These are phyloP conservation scores for Rutidosis leptorrhynchoides DNA, from an alignment of 129 eudicot species.

Conservation along the genomic window DNA sequence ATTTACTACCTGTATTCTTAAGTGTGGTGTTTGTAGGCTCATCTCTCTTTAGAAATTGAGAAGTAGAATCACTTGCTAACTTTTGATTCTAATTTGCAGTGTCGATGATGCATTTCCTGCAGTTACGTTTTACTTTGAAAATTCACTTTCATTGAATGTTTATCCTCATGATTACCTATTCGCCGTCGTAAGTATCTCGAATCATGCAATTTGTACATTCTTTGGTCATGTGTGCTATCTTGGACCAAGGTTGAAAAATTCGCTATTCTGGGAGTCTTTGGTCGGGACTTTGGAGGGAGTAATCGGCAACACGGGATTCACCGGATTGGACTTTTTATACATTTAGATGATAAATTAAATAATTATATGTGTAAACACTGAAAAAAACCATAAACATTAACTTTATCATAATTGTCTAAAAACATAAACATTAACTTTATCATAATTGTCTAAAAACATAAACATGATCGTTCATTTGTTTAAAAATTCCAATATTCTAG, in stretches of 20 bases:
- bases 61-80: conserved; percentile 19
- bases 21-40: not conserved
- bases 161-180: conserved; percentile 82
- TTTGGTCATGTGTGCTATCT: not conserved
- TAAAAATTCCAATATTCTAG: no score
- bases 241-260: not conserved
- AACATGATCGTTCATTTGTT: no score
- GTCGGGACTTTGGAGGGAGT: no score
- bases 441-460: no score
- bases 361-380: no score
- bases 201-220: conserved; percentile 10
- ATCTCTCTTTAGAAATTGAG: not conserved
- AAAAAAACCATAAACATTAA: no score
- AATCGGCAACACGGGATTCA: no score
- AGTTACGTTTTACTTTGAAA: conserved; percentile 66
- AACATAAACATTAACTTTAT: no score
- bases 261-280: not conserved
- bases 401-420: no score
- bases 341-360: no score
- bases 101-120: conserved; percentile 85
- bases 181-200: conserved; percentile 62
- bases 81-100: conserved; percentile 42
- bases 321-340: no score
- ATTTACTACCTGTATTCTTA: not conserved
- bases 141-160: conserved; percentile 65